Percentiles rank a stretch among this genome's conserved stretches.
Conservation (phyloP, 140 eudicot species). For the Ambrosia hybrid region DNA sequence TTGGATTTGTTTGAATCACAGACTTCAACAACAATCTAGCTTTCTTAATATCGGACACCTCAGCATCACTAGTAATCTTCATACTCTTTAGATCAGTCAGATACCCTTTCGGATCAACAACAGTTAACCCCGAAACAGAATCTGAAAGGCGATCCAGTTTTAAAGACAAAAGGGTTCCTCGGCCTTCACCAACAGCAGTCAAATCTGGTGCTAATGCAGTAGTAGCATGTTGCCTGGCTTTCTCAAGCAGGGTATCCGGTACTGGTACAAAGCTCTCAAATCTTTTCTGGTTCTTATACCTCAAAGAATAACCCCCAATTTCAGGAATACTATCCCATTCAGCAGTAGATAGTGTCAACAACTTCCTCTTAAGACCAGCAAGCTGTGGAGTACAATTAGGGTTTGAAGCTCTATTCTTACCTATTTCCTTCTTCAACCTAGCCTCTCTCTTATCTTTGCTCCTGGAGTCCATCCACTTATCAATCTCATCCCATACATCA, state of each 20-base stretch:
- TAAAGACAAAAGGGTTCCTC: constrained; percentile 84
- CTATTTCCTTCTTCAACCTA: constrained; percentile 75
- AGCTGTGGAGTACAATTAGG: constrained; percentile 90
- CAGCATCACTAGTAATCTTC: constrained; percentile 95
- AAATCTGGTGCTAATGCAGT: constrained; percentile 88
- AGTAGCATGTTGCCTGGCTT: constrained; percentile 86
- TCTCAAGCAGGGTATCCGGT: constrained; percentile 86
- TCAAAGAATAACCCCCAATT: constrained; percentile 80
- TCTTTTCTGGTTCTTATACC: constrained; percentile 87
- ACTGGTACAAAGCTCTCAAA: constrained; percentile 92
- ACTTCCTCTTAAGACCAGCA: constrained; percentile 81
- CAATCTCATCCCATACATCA: constrained; percentile 87
- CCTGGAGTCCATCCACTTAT: constrained; percentile 83
- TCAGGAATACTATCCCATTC: constrained; percentile 96
- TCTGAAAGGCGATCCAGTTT: constrained; percentile 86
- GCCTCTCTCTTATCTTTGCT: constrained; percentile 92
- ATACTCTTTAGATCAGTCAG: constrained; percentile 86
- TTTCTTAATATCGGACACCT: constrained; percentile 88
- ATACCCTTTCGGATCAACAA: constrained; percentile 91
- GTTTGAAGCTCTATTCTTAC: constrained; percentile 75
- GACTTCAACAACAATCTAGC: constrained; percentile 80
- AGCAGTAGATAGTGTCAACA: constrained; percentile 53
- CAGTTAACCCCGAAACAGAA: constrained; percentile 79
- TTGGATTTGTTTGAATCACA: constrained; percentile 84
- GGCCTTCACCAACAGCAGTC: too few relatives aligned